These are phyloP conservation scores for Leptographium galeiforme DNA, from an alignment of 2,329 filamentous ascomycete species.

Conservation along the genomic window DNA sequence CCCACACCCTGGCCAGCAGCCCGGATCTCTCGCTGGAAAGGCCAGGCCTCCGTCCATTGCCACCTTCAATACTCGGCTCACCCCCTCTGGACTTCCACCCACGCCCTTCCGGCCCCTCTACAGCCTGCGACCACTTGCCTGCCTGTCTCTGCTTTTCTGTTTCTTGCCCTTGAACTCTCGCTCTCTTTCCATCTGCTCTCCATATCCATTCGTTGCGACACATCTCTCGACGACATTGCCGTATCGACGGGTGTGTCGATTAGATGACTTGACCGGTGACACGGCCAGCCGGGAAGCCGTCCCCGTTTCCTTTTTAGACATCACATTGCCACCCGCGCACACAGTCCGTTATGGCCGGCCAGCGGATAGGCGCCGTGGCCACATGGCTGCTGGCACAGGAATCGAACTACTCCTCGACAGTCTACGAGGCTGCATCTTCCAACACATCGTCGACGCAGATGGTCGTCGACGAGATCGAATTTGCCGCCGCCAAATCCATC, in stretches of 20 bases:
- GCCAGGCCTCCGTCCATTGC: neutral
- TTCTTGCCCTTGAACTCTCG: slow-evolving; percentile 7
- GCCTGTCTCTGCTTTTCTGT: slow-evolving; percentile 11
- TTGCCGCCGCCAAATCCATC: slow-evolving; percentile 41
- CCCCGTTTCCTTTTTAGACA: too few species aligned
- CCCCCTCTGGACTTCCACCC: slow-evolving; percentile 13
- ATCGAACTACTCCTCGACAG: slow-evolving; percentile 10
- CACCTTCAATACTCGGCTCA: neutral
- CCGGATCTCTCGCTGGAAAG: slow-evolving; percentile 2
- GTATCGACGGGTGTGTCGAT: slow-evolving; percentile 18
- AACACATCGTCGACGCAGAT: slow-evolving; percentile 29
- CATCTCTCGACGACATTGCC: slow-evolving; percentile 16
- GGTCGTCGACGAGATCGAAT: slow-evolving; percentile 36
- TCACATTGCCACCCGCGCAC: neutral
- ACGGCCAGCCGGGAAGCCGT: slow-evolving; percentile 8
- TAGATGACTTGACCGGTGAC: slow-evolving; percentile 33
- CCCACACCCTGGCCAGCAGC: slow-evolving; percentile 9
- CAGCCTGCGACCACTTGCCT: neutral
- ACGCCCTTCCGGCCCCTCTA: neutral
- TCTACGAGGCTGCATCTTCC: slow-evolving; percentile 13
- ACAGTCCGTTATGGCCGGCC: slow-evolving; percentile 6
- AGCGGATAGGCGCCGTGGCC: slow-evolving; percentile 12
- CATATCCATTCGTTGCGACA: slow-evolving; percentile 13
- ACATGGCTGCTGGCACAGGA: slow-evolving; percentile 19
- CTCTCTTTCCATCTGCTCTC: slow-evolving; percentile 6